Percentiles rank a stretch among this genome's conserved stretches.
These are phyloP conservation scores for Hypoxylon perforatum DNA, from an alignment of 495 filamentous ascomycete genomes.

Conservation along the genomic window DNA sequence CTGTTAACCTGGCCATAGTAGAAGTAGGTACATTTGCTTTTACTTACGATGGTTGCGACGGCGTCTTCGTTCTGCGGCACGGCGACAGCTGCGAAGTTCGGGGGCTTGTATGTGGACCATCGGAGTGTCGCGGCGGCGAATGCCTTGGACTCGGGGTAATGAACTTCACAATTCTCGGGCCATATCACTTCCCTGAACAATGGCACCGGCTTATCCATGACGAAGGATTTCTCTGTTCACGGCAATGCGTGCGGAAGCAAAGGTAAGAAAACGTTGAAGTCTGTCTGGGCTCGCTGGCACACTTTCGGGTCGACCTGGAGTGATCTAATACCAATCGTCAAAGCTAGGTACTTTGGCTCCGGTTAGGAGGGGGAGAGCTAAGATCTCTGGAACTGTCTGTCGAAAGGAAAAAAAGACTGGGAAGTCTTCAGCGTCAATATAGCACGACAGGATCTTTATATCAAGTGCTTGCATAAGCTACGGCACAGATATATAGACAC, in stretches of 20 bases:
- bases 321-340: too few relatives aligned
- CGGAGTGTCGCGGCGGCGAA: slow-evolving; percentile 19
- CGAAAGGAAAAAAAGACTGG: too few relatives aligned
- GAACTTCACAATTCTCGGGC: neutral
- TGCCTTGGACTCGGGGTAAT: slow-evolving; percentile 8
- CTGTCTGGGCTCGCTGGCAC: too few relatives aligned
- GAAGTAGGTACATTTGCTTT: neutral
- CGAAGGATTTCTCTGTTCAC: neutral
- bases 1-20: neutral
- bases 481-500: too few relatives aligned
- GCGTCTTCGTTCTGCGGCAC: slow-evolving; percentile 11
- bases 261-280: too few relatives aligned
- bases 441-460: too few relatives aligned
- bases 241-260: neutral
- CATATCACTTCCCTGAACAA: slow-evolving; percentile 6
- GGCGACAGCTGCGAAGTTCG: slow-evolving; percentile 9
- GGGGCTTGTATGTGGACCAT: slow-evolving; percentile 18
- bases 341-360: too few relatives aligned
- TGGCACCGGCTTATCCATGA: neutral
- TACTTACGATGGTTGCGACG: slow-evolving; percentile 13
- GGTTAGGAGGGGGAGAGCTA: too few relatives aligned
- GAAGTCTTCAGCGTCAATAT: too few relatives aligned
- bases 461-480: too few relatives aligned
- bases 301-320: too few relatives aligned
- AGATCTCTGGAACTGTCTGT: too few relatives aligned